Evolutionary conservation across 768 basidiomycete genomes (phyloP).

Genomic region (Suillus variegatus): DNA sequence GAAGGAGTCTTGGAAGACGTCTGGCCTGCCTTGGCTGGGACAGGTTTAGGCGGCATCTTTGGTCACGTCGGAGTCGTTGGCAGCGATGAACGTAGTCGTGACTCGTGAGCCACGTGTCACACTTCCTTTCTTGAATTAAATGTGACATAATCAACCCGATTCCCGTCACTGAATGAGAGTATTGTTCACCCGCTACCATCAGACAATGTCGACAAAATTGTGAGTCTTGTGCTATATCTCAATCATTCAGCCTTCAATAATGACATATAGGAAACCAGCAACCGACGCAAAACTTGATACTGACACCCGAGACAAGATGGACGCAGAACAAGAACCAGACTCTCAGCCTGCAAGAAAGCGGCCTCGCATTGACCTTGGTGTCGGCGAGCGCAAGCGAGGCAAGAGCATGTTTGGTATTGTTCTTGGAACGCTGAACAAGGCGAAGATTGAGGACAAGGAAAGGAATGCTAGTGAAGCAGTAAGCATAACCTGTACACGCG

Average conservation of each 20-base stretch:
- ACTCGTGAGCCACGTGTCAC: background rate
- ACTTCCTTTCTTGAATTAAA: slow-evolving; percentile 1
- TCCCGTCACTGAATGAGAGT: background rate
- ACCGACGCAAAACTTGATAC: slow-evolving; percentile 16
- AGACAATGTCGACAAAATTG: slow-evolving; percentile 5
- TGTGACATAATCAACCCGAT: slow-evolving; percentile 1
- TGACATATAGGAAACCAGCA: slow-evolving; percentile 14
- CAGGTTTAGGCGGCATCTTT: slow-evolving; percentile 24
- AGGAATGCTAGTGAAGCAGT: slow-evolving; percentile 86
- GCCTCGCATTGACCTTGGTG: slow-evolving; percentile 69
- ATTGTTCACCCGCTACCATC: background rate
- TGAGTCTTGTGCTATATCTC: background rate
- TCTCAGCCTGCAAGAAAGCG: slow-evolving; percentile 62
- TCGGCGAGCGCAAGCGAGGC: slow-evolving; percentile 77
- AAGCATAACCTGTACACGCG: slow-evolving; percentile 20
- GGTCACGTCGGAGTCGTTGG: background rate
- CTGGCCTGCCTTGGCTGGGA: background rate
- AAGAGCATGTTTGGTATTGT: slow-evolving; percentile 88
- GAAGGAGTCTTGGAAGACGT: slow-evolving; percentile 6
- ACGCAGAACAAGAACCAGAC: slow-evolving; percentile 37
- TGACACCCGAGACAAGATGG: slow-evolving; percentile 37
- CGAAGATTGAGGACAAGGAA: slow-evolving; percentile 85
- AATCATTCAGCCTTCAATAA: background rate
- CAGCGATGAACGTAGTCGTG: background rate
- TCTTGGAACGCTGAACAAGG: slow-evolving; percentile 82